These are phyloP conservation scores for Halocafeteria seosinensis DNA, from an alignment of 108 stramenopile genomes.

Conservation along the genomic window DNA sequence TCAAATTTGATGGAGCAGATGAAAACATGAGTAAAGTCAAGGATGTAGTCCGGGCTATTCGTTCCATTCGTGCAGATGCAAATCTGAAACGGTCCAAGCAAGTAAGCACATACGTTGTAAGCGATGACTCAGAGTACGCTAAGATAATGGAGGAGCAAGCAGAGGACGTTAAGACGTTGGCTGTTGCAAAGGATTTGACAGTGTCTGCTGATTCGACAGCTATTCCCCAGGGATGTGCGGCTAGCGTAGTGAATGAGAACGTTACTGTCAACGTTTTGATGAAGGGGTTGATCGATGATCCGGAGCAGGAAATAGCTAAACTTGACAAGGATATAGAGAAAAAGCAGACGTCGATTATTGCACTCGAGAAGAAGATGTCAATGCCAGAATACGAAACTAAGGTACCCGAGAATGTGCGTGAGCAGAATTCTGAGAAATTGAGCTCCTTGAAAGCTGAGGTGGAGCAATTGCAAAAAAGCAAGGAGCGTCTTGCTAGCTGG, in stretches of 20 bases:
- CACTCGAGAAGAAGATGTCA: conserved; percentile 6
- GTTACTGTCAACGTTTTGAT: conserved; percentile 72
- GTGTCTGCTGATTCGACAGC: conserved; percentile 37
- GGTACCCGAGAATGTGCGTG: conserved; percentile 3
- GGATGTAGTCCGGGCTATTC: conserved; percentile 57
- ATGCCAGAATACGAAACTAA: conserved; percentile 2
- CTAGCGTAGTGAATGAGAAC: conserved; percentile 55
- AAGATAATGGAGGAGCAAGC: conserved; percentile 22
- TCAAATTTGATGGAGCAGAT: conserved; percentile 41
- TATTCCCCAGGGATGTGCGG: conserved; percentile 54
- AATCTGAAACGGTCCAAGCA: neutral
- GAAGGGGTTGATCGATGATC: conserved; percentile 84
- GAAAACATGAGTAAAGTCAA: conserved; percentile 54
- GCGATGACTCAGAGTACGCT: neutral
- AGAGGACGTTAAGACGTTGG: conserved; percentile 62
- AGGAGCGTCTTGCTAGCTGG: too few species aligned
- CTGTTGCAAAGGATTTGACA: conserved; percentile 44
- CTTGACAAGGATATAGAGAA: conserved; percentile 47
- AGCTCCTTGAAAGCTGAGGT: neutral
- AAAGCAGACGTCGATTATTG: conserved; percentile 40
- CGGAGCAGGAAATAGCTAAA: conserved; percentile 66
- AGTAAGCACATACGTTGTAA: neutral
- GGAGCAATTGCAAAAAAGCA: neutral
- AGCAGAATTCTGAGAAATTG: conserved; percentile 1
- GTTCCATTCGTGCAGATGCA: conserved; percentile 46